Percentiles rank a stretch among this genome's conserved stretches.
phyloP scores from a whole-genome alignment of 1,284 basidiomycete species.

The Ustilago nuda region DNA sequence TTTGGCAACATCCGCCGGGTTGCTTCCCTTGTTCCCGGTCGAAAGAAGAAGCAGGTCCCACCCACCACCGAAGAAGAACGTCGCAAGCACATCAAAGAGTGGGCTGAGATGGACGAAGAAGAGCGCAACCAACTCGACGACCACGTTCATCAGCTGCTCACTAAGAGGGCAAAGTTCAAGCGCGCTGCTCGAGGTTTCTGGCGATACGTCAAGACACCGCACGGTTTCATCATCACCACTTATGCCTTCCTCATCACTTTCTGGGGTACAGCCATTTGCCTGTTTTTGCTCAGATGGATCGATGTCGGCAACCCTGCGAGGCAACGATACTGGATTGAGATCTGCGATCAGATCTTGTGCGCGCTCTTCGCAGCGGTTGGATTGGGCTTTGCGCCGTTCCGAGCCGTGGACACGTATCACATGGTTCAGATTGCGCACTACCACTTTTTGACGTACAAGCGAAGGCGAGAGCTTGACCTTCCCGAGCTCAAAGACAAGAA shows the following conservation, averaged over 20 bases:
- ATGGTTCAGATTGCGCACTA: constrained; percentile 67
- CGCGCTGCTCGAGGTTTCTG: constrained; percentile 59
- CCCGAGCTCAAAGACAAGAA: constrained; percentile 61
- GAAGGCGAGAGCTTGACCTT: constrained; percentile 54
- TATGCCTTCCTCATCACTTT: constrained; percentile 63
- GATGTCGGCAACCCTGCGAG: constrained; percentile 32
- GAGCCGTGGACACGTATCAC: constrained; percentile 65
- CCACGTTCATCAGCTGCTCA: constrained; percentile 83
- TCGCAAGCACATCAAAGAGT: constrained; percentile 57
- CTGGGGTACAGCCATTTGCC: constrained; percentile 65
- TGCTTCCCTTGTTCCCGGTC: constrained; percentile 21
- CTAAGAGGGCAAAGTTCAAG: constrained; percentile 74
- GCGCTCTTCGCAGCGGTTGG: constrained; percentile 65
- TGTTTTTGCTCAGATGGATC: constrained; percentile 65
- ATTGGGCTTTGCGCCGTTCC: constrained; percentile 65
- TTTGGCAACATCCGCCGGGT: constrained; percentile 34
- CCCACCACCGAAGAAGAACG: constrained; percentile 51
- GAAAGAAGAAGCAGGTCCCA: constrained; percentile 28
- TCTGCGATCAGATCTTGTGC: constrained; percentile 67
- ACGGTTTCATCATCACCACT: constrained; percentile 64
- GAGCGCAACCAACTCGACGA: constrained; percentile 74
- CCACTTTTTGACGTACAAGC: constrained; percentile 62
- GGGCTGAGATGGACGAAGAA: constrained; percentile 64
- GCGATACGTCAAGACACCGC: constrained; percentile 62
- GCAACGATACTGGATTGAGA: constrained; percentile 66